Base-by-base conservation (phyloP, 2,329 filamentous ascomycete species). In the Arachnomyces sp. region DNA sequence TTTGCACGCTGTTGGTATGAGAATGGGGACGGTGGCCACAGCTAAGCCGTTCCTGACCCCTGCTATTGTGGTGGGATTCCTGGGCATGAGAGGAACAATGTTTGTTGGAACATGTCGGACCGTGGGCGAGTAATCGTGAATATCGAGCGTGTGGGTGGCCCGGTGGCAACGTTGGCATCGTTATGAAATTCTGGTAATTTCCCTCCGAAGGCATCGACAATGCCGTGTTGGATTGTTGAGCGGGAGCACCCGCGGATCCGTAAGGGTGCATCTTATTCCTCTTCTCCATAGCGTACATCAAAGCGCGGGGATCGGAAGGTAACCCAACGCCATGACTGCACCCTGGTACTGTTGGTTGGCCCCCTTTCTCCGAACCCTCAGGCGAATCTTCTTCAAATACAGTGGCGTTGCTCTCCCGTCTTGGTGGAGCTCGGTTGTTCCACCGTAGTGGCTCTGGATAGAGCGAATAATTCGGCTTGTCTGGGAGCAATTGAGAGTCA, bases 361-460 rank as follows among this genome's bases (percentile, higher is more conserved):
- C 12, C 30, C 33, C 17, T 14, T 40, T 31, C 7, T 42, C 34
- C 36, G n/a, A n/a, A n/a, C n/a, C 38, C 36, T 45, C 44, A 12
- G 52, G 43, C 25, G 49, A 49, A 32, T 64, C 62, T 30, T 66
- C 63, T 49, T 66, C 63, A 40, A 64, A 62, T 7, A 60, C 43
- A 2, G 61, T 65, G 17, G 49, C 57, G 14, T 51, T 51, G 43
- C 63, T 66, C 13, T 34, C 38, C 7, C 53, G 57, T 13, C 56
- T 45, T 2, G 32, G 28, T 13, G 43, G 36, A 16, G 44, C 47
- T 9, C 49, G 51, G 30, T 54, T 53, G 30, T 49, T 56, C 44
- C 56, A 51, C 33, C 53, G 53, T n/a, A 67, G 48, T 14, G 61
- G 64, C 17, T 60, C 56, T 17, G 66, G 65, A 42, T 58, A 62